A percentile compares a stretch with the other conserved stretches of the same genome.
Evolutionary conservation across 208 protist species (phyloP).

Genomic region (Novymonas esmeraldas): DNA sequence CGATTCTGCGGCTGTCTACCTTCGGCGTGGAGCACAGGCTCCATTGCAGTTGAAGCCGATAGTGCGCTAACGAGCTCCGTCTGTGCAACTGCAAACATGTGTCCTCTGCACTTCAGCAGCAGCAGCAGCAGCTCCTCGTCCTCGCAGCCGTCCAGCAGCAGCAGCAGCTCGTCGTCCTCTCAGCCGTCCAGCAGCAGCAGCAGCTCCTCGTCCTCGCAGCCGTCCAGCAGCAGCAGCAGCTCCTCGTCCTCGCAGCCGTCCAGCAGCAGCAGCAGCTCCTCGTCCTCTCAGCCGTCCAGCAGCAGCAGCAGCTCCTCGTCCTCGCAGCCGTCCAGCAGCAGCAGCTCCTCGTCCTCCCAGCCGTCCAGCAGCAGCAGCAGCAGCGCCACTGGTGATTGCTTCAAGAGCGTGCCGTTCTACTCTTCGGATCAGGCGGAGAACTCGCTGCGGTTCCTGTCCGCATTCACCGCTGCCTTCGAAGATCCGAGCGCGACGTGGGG

Average conservation of each 20-base stretch:
- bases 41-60: no score
- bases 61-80: no score
- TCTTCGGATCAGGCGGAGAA: not conserved
- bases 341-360: not conserved
- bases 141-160: no score
- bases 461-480: not conserved
- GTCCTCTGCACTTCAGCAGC: no score
- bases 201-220: not conserved
- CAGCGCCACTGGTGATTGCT: not conserved
- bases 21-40: no score
- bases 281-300: not conserved
- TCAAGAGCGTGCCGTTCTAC: not conserved
- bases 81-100: no score
- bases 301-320: not conserved
- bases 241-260: not conserved
- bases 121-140: no score
- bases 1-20: no score
- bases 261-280: not conserved
- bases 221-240: conserved; percentile 1
- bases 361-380: not conserved
- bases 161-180: conserved; percentile 18
- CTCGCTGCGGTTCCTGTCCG: not conserved
- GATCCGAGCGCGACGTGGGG: not conserved
- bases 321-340: not conserved
- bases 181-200: conserved; percentile 14